A percentile compares a stretch with the other conserved stretches of the same genome.
Conservation (phyloP, 768 basidiomycete genomes). For the Mycena vitilis region DNA sequence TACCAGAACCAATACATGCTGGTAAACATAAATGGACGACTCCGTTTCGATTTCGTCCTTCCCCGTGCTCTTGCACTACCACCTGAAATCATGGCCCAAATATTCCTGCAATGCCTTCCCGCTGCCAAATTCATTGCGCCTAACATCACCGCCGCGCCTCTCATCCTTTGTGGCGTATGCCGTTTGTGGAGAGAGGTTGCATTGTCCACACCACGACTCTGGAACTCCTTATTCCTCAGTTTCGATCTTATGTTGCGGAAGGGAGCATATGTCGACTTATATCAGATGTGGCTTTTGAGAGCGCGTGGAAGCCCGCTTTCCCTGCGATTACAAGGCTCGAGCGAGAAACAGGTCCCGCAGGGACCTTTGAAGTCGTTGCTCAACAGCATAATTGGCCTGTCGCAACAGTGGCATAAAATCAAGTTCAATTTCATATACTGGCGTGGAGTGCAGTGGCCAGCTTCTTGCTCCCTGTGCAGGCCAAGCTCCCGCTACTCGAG, state of each 20-base stretch:
- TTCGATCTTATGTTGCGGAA: neutral
- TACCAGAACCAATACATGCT: too few species aligned
- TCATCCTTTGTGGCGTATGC: conserved; percentile 33
- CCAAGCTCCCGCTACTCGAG: conserved; percentile 6
- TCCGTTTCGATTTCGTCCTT: neutral
- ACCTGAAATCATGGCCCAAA: conserved; percentile 11
- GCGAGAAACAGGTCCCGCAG: neutral
- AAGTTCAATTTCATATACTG: neutral
- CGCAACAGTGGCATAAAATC: conserved; percentile 4
- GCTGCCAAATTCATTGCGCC: conserved; percentile 25
- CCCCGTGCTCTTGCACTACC: neutral
- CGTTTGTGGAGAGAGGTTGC: conserved; percentile 30
- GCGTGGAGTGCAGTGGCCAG: too few species aligned
- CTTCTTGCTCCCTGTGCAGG: neutral
- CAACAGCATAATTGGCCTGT: neutral
- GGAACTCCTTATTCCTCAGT: conserved; percentile 24
- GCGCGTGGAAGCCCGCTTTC: conserved; percentile 2
- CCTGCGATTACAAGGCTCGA: neutral
- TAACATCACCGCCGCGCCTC: conserved; percentile 19
- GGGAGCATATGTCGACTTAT: neutral
- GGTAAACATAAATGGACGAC: neutral
- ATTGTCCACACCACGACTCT: conserved; percentile 28
- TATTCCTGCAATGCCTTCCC: conserved; percentile 33
- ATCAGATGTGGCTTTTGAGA: neutral
- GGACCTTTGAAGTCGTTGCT: neutral